phyloP scores from a whole-genome alignment of 257 asterid species.

The Agastache rugosa region DNA sequence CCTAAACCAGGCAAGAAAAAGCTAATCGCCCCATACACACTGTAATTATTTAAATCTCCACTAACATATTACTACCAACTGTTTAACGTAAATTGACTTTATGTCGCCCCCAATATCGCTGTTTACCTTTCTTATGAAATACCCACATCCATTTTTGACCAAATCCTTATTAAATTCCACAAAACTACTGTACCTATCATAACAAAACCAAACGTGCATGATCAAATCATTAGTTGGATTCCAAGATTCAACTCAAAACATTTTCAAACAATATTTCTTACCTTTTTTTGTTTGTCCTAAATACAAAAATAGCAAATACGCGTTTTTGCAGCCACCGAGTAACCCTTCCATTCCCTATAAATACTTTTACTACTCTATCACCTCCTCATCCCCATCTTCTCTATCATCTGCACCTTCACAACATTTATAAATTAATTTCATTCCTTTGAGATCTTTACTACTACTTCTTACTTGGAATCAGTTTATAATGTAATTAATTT shows the following conservation, averaged over 20 bases:
- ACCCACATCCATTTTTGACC: constrained; percentile 25
- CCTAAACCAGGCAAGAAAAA: neutral
- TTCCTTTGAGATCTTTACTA: too few relatives aligned
- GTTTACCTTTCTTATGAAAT: neutral
- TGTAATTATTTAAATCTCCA: constrained; percentile 5
- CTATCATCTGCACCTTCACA: neutral
- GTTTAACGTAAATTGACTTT: constrained; percentile 23
- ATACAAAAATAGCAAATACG: neutral
- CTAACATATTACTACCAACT: neutral
- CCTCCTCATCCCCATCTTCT: neutral
- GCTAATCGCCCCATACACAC: neutral
- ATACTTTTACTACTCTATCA: constrained; percentile 1
- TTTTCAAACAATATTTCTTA: neutral
- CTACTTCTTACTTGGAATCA: neutral
- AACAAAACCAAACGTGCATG: constrained; percentile 6
- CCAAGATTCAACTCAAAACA: neutral
- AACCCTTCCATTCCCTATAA: constrained; percentile 8
- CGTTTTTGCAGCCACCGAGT: constrained; percentile 15
- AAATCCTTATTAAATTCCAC: neutral
- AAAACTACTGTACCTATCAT: neutral
- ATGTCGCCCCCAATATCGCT: neutral
- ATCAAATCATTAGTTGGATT: neutral
- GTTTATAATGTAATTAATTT: neutral
- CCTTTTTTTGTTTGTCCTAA: neutral
- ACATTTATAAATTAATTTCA: too few relatives aligned